Base-by-base conservation (phyloP, 345 rosid species). In the Populus pruinosa region DNA sequence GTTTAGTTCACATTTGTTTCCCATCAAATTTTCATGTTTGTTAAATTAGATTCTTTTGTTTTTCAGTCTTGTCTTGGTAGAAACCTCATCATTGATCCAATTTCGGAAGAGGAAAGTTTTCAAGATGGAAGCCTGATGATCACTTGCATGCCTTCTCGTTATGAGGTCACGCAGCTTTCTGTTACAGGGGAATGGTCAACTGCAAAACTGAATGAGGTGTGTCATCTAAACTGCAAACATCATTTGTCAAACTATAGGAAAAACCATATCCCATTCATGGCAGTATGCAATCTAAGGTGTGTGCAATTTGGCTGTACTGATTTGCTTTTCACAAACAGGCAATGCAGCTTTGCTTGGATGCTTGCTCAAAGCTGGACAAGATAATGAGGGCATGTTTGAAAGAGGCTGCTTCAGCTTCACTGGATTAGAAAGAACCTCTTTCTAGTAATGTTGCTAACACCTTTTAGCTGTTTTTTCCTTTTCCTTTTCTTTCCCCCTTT, bases 291-390 rank as follows among this genome's bases (percentile, higher is more conserved):
- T 59, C 33, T 71, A 29, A 29, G 63, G 17, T 71, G 44, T 49
- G 8, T 62, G 70, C n/a, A 13, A 14, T 39, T 8, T 17, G 3
- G 35, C 61, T 73, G 25, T 36, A 3, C 33, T 61, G 69, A 67
- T 62, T 77, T 74, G 59, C 18, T 63, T 80, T 62, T 76, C n/a
- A 61, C 77, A 25, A 73, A 74, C 90, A 94, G 98, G 97, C 91
- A 73, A 91, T 91, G 99, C 91, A 93, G 88, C 94, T 95, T 53
- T 90, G 93, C 84, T 90, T 93, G 13, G 99, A 92, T 56, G 99
- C 98, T 33, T 89, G 93, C 84, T 78, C 88, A 2, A 91, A 93
- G 85, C 98, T 95, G 36, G 91, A 90, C 62, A 85, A 85, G 73
- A 85, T 95, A 78, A 92, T 95, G 99, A 87, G 98, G 62, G 88